Percentiles rank a stretch among this genome's conserved stretches.
Evolutionary conservation across 306 rosid species (phyloP).

Genomic region (Fragaria iinumae): DNA sequence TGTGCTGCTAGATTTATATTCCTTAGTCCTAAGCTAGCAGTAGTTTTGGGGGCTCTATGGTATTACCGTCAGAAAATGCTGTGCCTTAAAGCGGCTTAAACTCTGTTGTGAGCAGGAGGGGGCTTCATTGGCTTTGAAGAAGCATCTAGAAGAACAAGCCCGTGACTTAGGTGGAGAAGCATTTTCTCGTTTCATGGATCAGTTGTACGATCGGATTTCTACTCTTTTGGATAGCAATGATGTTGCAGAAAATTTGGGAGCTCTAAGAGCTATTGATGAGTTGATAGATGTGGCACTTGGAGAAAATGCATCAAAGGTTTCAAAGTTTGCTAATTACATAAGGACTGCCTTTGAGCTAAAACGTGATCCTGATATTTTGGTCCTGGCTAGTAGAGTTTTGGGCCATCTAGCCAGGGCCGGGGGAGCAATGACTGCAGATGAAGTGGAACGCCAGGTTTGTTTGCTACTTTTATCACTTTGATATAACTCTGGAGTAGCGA

Average conservation of each 20-base stretch:
- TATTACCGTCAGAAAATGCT: background rate
- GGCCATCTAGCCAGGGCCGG: slow-evolving; percentile 98
- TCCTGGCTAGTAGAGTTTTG: slow-evolving; percentile 87
- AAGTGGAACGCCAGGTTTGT: slow-evolving; percentile 92
- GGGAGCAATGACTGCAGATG: slow-evolving; percentile 98
- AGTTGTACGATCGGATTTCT: slow-evolving; percentile 81
- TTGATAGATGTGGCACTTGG: slow-evolving; percentile 91
- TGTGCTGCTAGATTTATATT: background rate
- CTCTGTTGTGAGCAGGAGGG: slow-evolving; percentile 57
- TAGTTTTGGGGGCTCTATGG: background rate
- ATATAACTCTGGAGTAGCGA: slow-evolving; percentile 3
- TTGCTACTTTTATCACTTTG: background rate
- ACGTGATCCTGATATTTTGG: slow-evolving; percentile 88
- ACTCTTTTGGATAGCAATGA: slow-evolving; percentile 72
- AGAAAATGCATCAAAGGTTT: slow-evolving; percentile 91
- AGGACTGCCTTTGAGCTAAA: slow-evolving; percentile 78
- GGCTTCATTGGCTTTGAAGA: slow-evolving; percentile 70
- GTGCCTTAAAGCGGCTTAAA: background rate
- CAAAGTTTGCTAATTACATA: slow-evolving; percentile 80
- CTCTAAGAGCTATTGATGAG: slow-evolving; percentile 93
- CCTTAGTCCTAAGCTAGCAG: background rate
- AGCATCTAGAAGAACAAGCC: slow-evolving; percentile 89
- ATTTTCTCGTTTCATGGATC: slow-evolving; percentile 93
- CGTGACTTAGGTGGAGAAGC: slow-evolving; percentile 93
- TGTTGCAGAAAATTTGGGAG: slow-evolving; percentile 84